Evolutionary conservation across 805 yeast genomes (phyloP).

Genomic region (Yarrowia sp.): DNA sequence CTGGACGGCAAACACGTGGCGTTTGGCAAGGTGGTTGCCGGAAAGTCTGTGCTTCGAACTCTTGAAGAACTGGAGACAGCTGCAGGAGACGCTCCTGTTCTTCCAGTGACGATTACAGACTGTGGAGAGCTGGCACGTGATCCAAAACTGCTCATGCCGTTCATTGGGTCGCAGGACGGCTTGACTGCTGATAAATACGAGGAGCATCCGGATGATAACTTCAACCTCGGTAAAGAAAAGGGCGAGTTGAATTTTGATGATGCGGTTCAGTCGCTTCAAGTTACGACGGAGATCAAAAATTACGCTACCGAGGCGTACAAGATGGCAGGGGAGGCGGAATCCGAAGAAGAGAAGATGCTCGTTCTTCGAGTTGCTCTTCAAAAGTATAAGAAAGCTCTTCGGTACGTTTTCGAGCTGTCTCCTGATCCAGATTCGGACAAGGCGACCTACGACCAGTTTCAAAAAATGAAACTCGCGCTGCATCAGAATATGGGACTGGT

Average conservation of each 20-base stretch:
- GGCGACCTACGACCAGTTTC: conserved; percentile 53
- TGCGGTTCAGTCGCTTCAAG: background rate
- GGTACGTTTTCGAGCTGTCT: conserved; percentile 66
- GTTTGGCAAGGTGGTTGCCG: conserved; percentile 85
- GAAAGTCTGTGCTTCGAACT: conserved; percentile 73
- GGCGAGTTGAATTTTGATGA: conserved; percentile 22
- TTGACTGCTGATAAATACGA: conserved; percentile 5
- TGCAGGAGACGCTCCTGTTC: conserved; percentile 68
- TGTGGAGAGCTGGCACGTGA: conserved; percentile 59
- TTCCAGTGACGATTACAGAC: conserved; percentile 60
- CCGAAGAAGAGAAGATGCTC: background rate
- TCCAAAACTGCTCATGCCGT: conserved; percentile 7
- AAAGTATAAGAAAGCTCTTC: conserved; percentile 72
- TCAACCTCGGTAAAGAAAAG: conserved; percentile 12
- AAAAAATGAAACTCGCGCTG: conserved; percentile 58
- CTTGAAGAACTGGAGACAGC: conserved; percentile 72
- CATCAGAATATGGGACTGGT: conserved; percentile 73
- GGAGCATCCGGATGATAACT: conserved; percentile 25
- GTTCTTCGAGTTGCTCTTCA: conserved; percentile 45
- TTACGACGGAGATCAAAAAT: background rate
- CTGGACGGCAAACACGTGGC: conserved; percentile 93
- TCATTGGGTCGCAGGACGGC: conserved; percentile 20
- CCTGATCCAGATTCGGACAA: conserved; percentile 48
- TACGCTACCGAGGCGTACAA: conserved; percentile 18
- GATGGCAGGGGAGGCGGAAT: background rate